These are phyloP conservation scores for Poronia punctata DNA, from an alignment of 495 filamentous ascomycete species.

Conservation along the genomic window DNA sequence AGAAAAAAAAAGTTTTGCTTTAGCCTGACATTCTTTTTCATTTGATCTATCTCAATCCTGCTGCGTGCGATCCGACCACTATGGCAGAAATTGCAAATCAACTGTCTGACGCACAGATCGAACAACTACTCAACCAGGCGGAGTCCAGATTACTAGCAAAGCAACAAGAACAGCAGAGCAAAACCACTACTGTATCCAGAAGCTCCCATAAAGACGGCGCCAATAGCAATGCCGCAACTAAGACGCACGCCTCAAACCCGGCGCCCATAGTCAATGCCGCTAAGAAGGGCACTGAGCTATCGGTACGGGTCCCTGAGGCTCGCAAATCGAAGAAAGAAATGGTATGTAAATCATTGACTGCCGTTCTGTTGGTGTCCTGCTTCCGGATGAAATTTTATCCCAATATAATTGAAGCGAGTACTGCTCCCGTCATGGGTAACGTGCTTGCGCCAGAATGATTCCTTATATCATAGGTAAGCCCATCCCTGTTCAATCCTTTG, in stretches of 20 bases:
- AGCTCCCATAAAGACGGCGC: background rate
- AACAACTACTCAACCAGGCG: slow-evolving; percentile 22
- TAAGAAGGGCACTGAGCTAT: slow-evolving; percentile 26
- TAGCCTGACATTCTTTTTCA: background rate
- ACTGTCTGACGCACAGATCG: slow-evolving; percentile 24
- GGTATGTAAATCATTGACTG: slow-evolving; percentile 23
- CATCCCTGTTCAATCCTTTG: background rate
- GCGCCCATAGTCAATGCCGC: slow-evolving; percentile 3
- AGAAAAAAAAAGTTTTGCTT: slow-evolving; percentile 13
- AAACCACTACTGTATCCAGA: slow-evolving; percentile 2
- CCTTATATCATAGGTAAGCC: slow-evolving; percentile 13
- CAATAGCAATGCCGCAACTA: slow-evolving; percentile 8
- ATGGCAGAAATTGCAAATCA: slow-evolving; percentile 15
- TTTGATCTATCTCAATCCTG: slow-evolving; percentile 34
- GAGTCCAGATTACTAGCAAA: slow-evolving; percentile 21
- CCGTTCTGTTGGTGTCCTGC: background rate
- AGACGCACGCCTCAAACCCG: slow-evolving; percentile 6
- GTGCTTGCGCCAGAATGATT: slow-evolving; percentile 66
- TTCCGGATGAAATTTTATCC: slow-evolving; percentile 40
- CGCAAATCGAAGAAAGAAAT: slow-evolving; percentile 29
- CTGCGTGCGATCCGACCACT: slow-evolving; percentile 58
- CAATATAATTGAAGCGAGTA: slow-evolving; percentile 38
- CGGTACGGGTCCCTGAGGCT: slow-evolving; percentile 34
- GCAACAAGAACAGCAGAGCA: slow-evolving; percentile 15
- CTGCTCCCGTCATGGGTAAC: slow-evolving; percentile 66